A percentile compares a stretch with the other conserved stretches of the same genome.
Evolutionary conservation across 139 green algal genomes (phyloP).

Genomic region (Asterochloris sp.): DNA sequence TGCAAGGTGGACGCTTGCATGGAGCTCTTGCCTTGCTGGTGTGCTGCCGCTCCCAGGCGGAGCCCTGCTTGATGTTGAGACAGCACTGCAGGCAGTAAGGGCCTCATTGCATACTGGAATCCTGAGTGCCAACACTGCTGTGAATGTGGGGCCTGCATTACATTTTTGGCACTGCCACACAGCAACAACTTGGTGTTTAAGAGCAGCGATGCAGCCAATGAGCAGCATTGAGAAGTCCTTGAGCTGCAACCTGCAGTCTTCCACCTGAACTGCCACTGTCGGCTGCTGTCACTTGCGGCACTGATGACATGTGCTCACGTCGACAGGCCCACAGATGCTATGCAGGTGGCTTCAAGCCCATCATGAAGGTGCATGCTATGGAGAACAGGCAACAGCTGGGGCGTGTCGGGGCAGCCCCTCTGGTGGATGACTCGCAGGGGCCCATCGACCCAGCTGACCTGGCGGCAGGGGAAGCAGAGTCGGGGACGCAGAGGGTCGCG

Average conservation of each 20-base stretch:
- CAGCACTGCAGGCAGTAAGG: no score
- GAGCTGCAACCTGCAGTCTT: background rate
- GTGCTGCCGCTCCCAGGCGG: background rate
- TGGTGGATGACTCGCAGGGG: slow-evolving; percentile 5
- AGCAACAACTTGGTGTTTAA: no score
- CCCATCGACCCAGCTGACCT: slow-evolving; percentile 10
- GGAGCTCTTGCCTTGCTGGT: background rate
- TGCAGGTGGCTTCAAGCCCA: background rate
- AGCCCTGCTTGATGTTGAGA: no score
- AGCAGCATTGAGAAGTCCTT: no score
- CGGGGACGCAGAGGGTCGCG: slow-evolving; percentile 1
- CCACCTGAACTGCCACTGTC: background rate
- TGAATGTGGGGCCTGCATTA: no score
- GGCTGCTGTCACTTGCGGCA: background rate
- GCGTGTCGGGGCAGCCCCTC: background rate
- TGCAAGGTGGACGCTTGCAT: background rate
- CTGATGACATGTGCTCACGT: background rate
- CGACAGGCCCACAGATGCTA: background rate
- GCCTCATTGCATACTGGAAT: no score
- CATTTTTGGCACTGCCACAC: no score
- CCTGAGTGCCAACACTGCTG: no score
- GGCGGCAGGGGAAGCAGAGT: slow-evolving; percentile 1
- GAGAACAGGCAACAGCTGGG: no score
- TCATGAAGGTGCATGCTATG: slow-evolving; percentile 1
- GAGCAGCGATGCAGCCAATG: no score